phyloP scores from a whole-genome alignment of 352 stramenopile species.

The Globisporangium takayamanum region DNA sequence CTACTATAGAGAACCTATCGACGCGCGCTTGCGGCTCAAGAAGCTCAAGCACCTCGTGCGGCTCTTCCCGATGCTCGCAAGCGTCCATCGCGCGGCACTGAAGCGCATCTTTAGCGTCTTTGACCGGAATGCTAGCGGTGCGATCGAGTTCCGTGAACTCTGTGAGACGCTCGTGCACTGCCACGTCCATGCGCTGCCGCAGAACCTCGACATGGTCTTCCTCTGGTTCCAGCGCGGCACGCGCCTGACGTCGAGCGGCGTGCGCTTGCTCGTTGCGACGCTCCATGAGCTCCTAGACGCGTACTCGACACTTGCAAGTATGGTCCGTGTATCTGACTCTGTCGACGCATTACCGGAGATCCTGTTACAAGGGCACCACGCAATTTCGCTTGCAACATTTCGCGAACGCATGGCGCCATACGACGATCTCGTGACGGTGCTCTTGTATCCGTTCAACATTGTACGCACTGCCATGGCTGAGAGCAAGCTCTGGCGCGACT shows the following conservation, averaged over 20 bases:
- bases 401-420: conserved; percentile 16
- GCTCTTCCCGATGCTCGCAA: conserved; percentile 45
- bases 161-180: conserved; percentile 51
- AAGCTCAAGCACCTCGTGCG: conserved; percentile 37
- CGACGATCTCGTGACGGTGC: conserved; percentile 33
- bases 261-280: conserved; percentile 31
- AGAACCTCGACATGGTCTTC: conserved; percentile 50
- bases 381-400: conserved; percentile 21
- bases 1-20: conserved; percentile 33
- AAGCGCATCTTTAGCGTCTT: conserved; percentile 43
- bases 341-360: conserved; percentile 14
- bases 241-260: conserved; percentile 23
- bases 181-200: conserved; percentile 16
- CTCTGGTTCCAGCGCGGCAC: conserved; percentile 41
- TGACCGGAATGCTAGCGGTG: conserved; percentile 31
- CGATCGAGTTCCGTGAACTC: conserved; percentile 58
- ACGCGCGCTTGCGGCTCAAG: conserved; percentile 37
- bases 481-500: conserved; percentile 25
- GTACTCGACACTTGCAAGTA: conserved; percentile 13
- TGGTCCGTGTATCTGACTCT: conserved; percentile 13
- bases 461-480: conserved; percentile 39
- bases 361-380: conserved; percentile 17
- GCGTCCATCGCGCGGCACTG: conserved; percentile 24
- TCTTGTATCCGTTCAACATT: conserved; percentile 57
- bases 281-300: conserved; percentile 14